These are phyloP conservation scores for Termitomyces eurrhizus DNA, from an alignment of 768 basidiomycete genomes.

Conservation along the genomic window DNA sequence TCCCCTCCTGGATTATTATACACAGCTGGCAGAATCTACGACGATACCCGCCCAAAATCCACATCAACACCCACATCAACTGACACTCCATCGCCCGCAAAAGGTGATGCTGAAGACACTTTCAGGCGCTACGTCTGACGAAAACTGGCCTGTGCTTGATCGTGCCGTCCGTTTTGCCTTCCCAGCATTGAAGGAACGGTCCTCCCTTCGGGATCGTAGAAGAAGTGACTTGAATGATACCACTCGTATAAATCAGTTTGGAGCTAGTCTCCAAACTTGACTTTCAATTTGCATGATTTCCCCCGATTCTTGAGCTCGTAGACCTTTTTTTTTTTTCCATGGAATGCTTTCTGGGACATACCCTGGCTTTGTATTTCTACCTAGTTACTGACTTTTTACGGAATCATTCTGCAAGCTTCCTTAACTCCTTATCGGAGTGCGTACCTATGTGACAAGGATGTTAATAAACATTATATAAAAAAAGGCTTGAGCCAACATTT, in stretches of 20 bases:
- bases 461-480: slow-evolving; percentile 1
- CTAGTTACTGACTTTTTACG: slow-evolving; percentile 2
- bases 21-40: slow-evolving; percentile 21
- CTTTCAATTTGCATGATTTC: neutral
- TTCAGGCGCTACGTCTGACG: slow-evolving; percentile 74
- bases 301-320: slow-evolving; percentile 2
- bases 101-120: slow-evolving; percentile 55
- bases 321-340: neutral
- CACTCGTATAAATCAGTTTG: slow-evolving; percentile 32
- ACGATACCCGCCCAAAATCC: slow-evolving; percentile 23
- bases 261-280: slow-evolving; percentile 14
- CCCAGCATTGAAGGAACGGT: slow-evolving; percentile 53
- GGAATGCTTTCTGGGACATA: slow-evolving; percentile 1
- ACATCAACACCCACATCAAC: slow-evolving; percentile 48
- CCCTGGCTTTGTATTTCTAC: slow-evolving; percentile 12
- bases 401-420: neutral
- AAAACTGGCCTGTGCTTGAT: slow-evolving; percentile 88
- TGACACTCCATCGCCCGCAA: slow-evolving; percentile 40
- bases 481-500: slow-evolving; percentile 54
- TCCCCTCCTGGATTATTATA: slow-evolving; percentile 75
- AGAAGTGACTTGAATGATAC: slow-evolving; percentile 55
- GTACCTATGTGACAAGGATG: slow-evolving; percentile 39
- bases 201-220: slow-evolving; percentile 34
- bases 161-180: slow-evolving; percentile 51
- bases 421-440: slow-evolving; percentile 39